A percentile compares a stretch with the other conserved stretches of the same genome.
These are phyloP conservation scores for Lasiodiplodia sp. DNA, from an alignment of 2,329 filamentous ascomycete species.

Conservation along the genomic window DNA sequence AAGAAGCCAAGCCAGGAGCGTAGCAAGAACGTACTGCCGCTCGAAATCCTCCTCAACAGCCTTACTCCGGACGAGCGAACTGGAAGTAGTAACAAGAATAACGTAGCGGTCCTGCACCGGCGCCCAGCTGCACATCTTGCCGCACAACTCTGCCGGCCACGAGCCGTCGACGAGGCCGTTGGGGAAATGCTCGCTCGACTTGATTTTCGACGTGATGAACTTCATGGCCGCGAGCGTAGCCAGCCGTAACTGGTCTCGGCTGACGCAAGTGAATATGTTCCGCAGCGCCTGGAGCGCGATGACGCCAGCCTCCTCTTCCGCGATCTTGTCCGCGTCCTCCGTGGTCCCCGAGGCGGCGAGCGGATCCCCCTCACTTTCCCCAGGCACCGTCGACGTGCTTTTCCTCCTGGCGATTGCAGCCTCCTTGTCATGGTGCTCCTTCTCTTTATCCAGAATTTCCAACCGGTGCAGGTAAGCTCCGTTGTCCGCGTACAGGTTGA, in stretches of 20 bases:
- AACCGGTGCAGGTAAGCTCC: conserved; percentile 74
- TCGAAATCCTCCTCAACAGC: conserved; percentile 74
- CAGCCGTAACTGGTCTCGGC: conserved; percentile 78
- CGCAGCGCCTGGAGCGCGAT: conserved; percentile 86
- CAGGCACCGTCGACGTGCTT: conserved; percentile 81
- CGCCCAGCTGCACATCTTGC: conserved; percentile 82
- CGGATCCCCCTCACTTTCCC: conserved; percentile 71
- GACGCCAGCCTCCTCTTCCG: conserved; percentile 86
- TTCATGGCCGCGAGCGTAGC: conserved; percentile 77
- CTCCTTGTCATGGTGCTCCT: conserved; percentile 74
- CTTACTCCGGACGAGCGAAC: conserved; percentile 73
- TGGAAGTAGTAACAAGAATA: conserved; percentile 82
- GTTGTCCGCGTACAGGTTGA: conserved; percentile 82
- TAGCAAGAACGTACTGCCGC: conserved; percentile 76
- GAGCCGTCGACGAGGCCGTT: conserved; percentile 59
- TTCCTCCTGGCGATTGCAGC: conserved; percentile 71
- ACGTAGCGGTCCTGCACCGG: conserved; percentile 94
- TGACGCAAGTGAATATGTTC: conserved; percentile 83
- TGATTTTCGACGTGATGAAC: conserved; percentile 65
- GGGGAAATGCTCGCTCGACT: conserved; percentile 38
- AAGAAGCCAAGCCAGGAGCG: conserved; percentile 81
- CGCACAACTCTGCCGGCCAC: conserved; percentile 85
- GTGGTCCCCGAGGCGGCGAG: conserved; percentile 79
- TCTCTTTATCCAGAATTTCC: conserved; percentile 69
- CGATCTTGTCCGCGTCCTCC: conserved; percentile 85